Conservation (phyloP, 148 eudicot species). For the Arbutus unedo region DNA sequence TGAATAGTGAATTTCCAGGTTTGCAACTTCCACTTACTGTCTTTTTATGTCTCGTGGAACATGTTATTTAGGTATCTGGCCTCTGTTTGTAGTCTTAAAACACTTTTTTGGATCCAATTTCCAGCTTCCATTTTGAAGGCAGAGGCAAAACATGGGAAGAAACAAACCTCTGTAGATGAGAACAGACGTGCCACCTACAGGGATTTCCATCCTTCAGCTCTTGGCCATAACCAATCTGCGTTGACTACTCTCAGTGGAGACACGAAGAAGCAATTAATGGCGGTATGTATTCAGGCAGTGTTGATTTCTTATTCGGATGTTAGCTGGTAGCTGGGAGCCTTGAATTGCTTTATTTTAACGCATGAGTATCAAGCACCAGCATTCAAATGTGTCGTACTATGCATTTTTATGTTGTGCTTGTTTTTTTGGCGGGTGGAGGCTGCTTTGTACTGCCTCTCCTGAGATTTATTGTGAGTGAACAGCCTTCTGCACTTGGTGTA, state of each 20-base stretch:
- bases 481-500: not conserved
- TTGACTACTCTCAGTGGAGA: slow-evolving; percentile 39
- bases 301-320: not conserved
- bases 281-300: slow-evolving; percentile 38
- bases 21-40: slow-evolving; percentile 7
- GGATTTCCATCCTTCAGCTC: slow-evolving; percentile 34
- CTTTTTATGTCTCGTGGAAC: not conserved
- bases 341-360: not conserved
- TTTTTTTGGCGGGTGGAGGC: not conserved
- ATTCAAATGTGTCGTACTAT: not conserved
- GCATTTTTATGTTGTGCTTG: not conserved
- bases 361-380: not conserved
- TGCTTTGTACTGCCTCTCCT: not conserved
- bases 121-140: slow-evolving; percentile 60
- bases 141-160: slow-evolving; percentile 60
- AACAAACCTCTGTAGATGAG: slow-evolving; percentile 48
- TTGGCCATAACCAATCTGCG: slow-evolving; percentile 34
- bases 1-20: slow-evolving; percentile 65
- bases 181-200: slow-evolving; percentile 71
- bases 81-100: slow-evolving; percentile 10
- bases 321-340: slow-evolving; percentile 6
- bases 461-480: not conserved
- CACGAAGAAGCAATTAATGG: slow-evolving; percentile 42
- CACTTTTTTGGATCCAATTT: slow-evolving; percentile 16
- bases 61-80: not conserved